These are phyloP conservation scores for Pharus latifolius DNA, from an alignment of 176 grass and related monocot genomes.

Conservation along the genomic window DNA sequence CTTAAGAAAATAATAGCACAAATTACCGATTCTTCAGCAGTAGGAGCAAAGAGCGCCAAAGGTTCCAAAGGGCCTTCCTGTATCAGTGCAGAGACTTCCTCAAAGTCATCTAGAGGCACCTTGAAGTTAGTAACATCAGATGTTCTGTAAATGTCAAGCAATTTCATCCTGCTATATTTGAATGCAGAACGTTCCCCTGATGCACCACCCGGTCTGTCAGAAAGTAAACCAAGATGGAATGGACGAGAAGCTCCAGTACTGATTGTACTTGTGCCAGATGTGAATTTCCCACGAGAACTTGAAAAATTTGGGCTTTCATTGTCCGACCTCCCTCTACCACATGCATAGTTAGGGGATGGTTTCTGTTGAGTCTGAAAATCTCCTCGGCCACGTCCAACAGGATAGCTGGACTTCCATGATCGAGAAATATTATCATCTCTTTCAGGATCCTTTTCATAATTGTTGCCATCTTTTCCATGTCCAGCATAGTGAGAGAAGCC, in stretches of 20 bases:
- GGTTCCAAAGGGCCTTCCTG: constrained; percentile 66
- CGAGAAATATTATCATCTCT: constrained; percentile 62
- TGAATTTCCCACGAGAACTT: constrained; percentile 54
- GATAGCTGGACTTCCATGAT: constrained; percentile 82
- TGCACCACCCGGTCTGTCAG: constrained; percentile 64
- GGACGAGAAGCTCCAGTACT: constrained; percentile 45
- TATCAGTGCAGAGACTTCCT: constrained; percentile 52
- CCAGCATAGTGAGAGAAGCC: constrained; percentile 21
- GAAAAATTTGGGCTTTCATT: constrained; percentile 40
- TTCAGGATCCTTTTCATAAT: constrained; percentile 66
- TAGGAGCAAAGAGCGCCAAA: constrained; percentile 73
- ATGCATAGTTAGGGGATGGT: constrained; percentile 37
- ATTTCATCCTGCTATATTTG: constrained; percentile 96
- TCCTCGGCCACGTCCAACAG: constrained; percentile 50
- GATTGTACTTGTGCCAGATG: constrained; percentile 32
- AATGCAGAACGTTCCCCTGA: constrained; percentile 41
- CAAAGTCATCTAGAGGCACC: constrained; percentile 46
- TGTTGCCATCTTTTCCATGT: constrained; percentile 52
- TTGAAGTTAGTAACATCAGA: constrained; percentile 60
- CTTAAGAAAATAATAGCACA: constrained; percentile 6
- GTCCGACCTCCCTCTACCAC: constrained; percentile 64
- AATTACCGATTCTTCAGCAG: constrained; percentile 74
- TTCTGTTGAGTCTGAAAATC: constrained; percentile 41
- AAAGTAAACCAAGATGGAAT: constrained; percentile 40
- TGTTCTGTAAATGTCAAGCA: constrained; percentile 86